Conservation (phyloP, 805 yeast genomes). For the Nakazawaea ernobii region DNA sequence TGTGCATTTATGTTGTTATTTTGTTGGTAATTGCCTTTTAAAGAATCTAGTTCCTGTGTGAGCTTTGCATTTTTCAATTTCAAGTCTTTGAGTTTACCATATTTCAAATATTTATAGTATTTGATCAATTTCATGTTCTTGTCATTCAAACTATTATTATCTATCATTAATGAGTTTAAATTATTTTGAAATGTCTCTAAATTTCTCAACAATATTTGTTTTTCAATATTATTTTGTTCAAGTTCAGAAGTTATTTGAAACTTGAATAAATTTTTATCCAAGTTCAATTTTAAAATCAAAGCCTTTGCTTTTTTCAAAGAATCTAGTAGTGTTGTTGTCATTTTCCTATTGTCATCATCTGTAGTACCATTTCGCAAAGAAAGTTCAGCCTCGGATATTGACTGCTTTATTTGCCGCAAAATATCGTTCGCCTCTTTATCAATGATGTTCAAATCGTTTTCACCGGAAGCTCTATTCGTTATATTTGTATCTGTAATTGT, state of each 20-base stretch:
- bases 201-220: constrained; percentile 22
- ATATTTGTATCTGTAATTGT: background rate
- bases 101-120: constrained; percentile 23
- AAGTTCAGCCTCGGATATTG: constrained; percentile 2
- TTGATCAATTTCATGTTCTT: constrained; percentile 27
- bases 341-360: background rate
- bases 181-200: constrained; percentile 22
- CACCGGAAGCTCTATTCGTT: background rate
- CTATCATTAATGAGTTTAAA: constrained; percentile 19
- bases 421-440: constrained; percentile 5
- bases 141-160: constrained; percentile 23
- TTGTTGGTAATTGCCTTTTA: background rate
- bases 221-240: constrained; percentile 25
- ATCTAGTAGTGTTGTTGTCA: background rate
- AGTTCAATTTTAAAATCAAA: constrained; percentile 23
- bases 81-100: constrained; percentile 21
- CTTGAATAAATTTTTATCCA: constrained; percentile 25
- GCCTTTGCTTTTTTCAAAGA: constrained; percentile 3
- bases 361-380: background rate
- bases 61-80: constrained; percentile 23
- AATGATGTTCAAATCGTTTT: constrained; percentile 5
- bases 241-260: constrained; percentile 20
- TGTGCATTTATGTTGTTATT: background rate
- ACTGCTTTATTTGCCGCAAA: background rate
- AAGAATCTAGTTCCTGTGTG: constrained; percentile 17